These are phyloP conservation scores for Allomyces macrogynus DNA, from an alignment of 192 early-diverging fungal species.

Conservation along the genomic window DNA sequence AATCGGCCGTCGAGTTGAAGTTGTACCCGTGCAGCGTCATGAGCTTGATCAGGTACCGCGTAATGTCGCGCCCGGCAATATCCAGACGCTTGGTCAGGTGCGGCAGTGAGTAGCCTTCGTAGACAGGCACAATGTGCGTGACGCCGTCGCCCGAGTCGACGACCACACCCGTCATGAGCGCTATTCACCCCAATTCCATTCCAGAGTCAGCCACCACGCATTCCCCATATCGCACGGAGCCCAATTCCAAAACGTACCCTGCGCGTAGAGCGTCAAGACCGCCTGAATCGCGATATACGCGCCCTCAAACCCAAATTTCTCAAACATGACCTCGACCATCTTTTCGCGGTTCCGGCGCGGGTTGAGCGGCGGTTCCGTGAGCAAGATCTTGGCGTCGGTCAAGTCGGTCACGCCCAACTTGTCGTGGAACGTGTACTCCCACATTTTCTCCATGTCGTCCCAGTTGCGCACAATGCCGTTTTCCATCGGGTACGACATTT, in stretches of 20 bases:
- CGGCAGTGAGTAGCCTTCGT: conserved; percentile 78
- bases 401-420: conserved; percentile 69
- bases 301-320: conserved; percentile 82
- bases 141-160: conserved; percentile 98
- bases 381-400: conserved; percentile 70
- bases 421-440: conserved; percentile 94
- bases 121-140: conserved; percentile 98
- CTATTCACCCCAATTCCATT: conserved; percentile 21
- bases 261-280: conserved; percentile 91
- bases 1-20: conserved; percentile 94
- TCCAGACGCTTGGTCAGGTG: conserved; percentile 77
- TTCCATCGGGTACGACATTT: conserved; percentile 97
- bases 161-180: conserved; percentile 83
- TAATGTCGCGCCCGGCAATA: conserved; percentile 90
- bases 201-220: no score
- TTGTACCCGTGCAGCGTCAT: conserved; percentile 82
- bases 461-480: conserved; percentile 95
- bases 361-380: conserved; percentile 95
- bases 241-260: conserved; percentile 37
- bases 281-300: conserved; percentile 93
- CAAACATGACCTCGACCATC: conserved; percentile 94
- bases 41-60: conserved; percentile 89
- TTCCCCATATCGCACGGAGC: no score
- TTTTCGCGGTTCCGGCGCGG: conserved; percentile 74
- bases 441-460: conserved; percentile 92